A percentile compares a stretch with the other conserved stretches of the same genome.
Evolutionary conservation across 768 basidiomycete genomes (phyloP).

Genomic region (Mrakia frigida): DNA sequence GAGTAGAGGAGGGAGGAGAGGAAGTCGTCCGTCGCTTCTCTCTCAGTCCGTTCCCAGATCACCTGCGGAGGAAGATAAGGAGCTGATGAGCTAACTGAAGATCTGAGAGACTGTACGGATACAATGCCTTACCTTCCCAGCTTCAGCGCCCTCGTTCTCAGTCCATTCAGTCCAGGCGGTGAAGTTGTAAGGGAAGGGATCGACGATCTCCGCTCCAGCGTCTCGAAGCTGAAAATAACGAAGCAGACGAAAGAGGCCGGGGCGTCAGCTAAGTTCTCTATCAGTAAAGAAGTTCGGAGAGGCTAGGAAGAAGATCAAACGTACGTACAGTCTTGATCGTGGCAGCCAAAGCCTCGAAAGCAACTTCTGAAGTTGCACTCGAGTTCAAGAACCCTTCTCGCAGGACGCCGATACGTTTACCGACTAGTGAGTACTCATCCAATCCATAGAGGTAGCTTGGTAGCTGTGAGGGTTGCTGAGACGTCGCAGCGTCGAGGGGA

Average conservation of each 20-base stretch:
- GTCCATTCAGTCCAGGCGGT: neutral
- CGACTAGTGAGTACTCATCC: neutral
- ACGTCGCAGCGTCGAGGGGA: neutral
- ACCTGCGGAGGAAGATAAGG: neutral
- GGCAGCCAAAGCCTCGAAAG: neutral
- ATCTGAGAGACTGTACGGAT: neutral
- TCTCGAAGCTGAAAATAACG: neutral
- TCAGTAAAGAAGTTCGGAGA: too few relatives aligned
- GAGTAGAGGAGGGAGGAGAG: neutral
- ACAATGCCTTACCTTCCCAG: neutral
- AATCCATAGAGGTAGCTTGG: neutral
- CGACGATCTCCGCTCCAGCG: neutral
- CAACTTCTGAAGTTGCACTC: neutral
- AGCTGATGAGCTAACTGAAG: neutral
- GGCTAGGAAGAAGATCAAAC: too few relatives aligned
- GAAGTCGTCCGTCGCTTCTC: neutral
- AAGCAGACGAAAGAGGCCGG: neutral
- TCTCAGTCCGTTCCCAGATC: neutral
- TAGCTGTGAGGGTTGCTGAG: neutral
- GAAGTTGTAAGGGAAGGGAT: neutral
- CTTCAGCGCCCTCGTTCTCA: neutral
- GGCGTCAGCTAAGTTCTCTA: too few relatives aligned
- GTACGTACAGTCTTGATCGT: neutral
- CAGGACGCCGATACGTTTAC: neutral
- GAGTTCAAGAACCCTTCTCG: neutral